Base-by-base conservation (phyloP, 2,329 filamentous ascomycete species). In the Bipolaris zeicola region DNA sequence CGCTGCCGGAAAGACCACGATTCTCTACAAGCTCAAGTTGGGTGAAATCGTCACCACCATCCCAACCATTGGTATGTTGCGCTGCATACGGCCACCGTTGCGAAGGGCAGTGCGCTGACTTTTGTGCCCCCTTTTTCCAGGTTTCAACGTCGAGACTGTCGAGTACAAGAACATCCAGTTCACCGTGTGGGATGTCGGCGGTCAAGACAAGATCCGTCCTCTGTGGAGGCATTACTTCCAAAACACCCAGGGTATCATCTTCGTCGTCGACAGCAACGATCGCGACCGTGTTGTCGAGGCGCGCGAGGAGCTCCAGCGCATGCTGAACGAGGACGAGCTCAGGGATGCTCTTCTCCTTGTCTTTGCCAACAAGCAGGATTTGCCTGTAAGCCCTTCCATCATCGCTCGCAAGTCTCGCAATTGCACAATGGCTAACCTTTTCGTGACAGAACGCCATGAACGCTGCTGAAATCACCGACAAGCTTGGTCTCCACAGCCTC, bases 91-190 rank as follows among this genome's bases (percentile, higher is more conserved):
- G 61, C 48, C 41, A 52, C 13, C 8, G 8, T 11, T 43, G 49
- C 38, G 34, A 20, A 34, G n/a, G 42, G 44, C 37, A 50, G 53
- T 48, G 60, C 62, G 67, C 71, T 76, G 62, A 76, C 66, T 51
- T 48, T 16, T 36, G 39, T 36, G 39, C 39, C 20, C 38, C 50
- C 52, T 22, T 20, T 7, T 7, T 39, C 47, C 68, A 81, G 81
- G 94, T 69, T 98, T 98, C 86, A 98, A 98, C 85, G 95, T 98
- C 79, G 94, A 98, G 84, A 96, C 92, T 4, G 93, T 98, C 72
- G 96, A 93, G 67, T 97, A 96, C 84, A 97, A 97, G 86, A 98
- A 98, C 79, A 93, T 97, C 80, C 96, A 97, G 81, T 98, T 98
- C 84, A 98, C 96, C 73, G 94, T 98, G 63, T 98, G 94, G 94